Evolutionary conservation across 2,329 filamentous ascomycete genomes (phyloP), one percentile per base, ranked within the genome.

Genomic region (Fusarium caatingaense): DNA sequence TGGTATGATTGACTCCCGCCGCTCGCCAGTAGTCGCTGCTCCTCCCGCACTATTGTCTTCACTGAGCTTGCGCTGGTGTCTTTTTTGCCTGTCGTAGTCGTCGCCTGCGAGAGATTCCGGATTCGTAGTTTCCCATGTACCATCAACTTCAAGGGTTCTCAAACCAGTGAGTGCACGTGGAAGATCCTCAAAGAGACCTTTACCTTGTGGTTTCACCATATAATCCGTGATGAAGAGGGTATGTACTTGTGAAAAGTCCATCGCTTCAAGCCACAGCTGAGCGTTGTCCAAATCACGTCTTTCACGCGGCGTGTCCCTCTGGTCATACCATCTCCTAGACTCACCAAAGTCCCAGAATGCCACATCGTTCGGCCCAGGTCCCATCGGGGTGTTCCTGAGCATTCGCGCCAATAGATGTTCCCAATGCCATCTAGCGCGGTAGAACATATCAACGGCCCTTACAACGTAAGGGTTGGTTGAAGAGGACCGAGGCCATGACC

Each of bases 171-270:
- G 32, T 5, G 48, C 58, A 0, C 5, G 8, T 1, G 68, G 63
- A 4, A 71, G 46, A 3, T 32, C 5, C 15, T 30, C 2, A 32
- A 37, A 37, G 3, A 58, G 18, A 5, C 59, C 37, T 10, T 37
- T 41, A 4, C 57, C 30, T 3, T 34, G 8, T 8, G 51, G 42
- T 5, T 6, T 10, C 1, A 11, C 7, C 6, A 6, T 0, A 28
- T 11, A 2, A 16, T 56, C 8, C 4, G 27, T 40, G 18, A 71
- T 61, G 8, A 49, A 28, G 3, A 71, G 25, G 3, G 48, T 61
- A 7, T 65, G 63, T 2, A 71, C 32, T 4, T 68, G n/a, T 0
- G 68, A 70, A 30, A 70, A 71, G 42, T 71, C 63, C 67, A 71
- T 71, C 2, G 42, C 59, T 23, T 65, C 58, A 4, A 71, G 40